phyloP scores from a whole-genome alignment of 148 eudicot genomes.

The Rhododendron ovatum region DNA sequence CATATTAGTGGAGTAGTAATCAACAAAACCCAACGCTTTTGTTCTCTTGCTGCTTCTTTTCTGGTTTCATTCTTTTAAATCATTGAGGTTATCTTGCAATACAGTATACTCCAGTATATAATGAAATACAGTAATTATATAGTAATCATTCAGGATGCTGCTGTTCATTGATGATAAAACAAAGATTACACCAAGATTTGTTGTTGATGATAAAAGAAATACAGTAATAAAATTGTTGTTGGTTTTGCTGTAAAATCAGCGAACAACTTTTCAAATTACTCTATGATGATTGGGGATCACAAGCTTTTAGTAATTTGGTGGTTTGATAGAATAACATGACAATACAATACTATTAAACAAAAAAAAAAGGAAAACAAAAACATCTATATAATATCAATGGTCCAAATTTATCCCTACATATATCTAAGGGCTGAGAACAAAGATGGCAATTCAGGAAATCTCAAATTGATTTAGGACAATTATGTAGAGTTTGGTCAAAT shows the following conservation, averaged over 20 bases:
- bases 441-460: too few species aligned
- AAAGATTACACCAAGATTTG: neutral
- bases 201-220: neutral
- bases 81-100: neutral
- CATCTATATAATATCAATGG: too few species aligned
- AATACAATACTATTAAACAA: too few species aligned
- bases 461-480: too few species aligned
- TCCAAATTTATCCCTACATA: too few species aligned
- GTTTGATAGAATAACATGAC: neutral
- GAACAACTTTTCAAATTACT: neutral
- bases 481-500: too few species aligned
- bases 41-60: neutral
- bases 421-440: too few species aligned
- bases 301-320: neutral
- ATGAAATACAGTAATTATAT: too few species aligned
- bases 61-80: neutral
- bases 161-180: neutral
- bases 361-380: too few species aligned
- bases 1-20: too few species aligned
- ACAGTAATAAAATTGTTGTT: neutral
- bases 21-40: too few species aligned
- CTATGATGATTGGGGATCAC: neutral
- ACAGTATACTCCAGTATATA: too few species aligned
- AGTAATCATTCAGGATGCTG: neutral
- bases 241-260: neutral